Evolutionary conservation across 2,329 filamentous ascomycete genomes (phyloP), one percentile per base, ranked within the genome.

Genomic region (Colletotrichum godetiae): DNA sequence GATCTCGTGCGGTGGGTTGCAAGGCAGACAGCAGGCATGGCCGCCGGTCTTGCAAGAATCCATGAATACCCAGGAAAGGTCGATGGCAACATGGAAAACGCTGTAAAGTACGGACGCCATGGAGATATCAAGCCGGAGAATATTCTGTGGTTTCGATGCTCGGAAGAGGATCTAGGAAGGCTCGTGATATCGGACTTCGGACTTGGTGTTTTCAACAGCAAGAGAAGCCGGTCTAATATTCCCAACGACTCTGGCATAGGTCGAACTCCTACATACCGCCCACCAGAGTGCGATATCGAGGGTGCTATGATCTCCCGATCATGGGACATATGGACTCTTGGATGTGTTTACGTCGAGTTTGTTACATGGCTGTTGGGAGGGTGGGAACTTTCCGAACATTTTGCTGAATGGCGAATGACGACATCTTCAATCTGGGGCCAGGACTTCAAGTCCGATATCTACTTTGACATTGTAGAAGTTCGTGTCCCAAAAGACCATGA

Each of bases 181-280:
- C 35, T 42, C 35, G 35, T 42, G 35, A 42, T 42, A 42, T 42
- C 35, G 35, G 74, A 75, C 27, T 46, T 74, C 19, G 74, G 74
- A 10, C 46, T 74, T 3, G 58, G 71, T 5, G 62, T 46, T 5
- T 71, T 75, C 35, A 60, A 68, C 27, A 67, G 55, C 15, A 60
- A 46, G 5, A 59, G 58, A 15, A 71, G 63, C 22, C 64, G 67
- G 6, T 72, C 68, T 12, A 60, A 58, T n/a, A 67, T 7, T 58
- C 72, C 15, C 53, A 68, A 49, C 49, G 24, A n/a, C 42, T 61
- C 29, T 53, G 35, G 24, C 22, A 62, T 62, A 12, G 24, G 12
- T 2, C 59, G 42, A 15, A 72, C 74, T 0, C 72, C 68, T 0
- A 46, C 42, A 6, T 46, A 46, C 19, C 42, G 42, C 15, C 42